Base-by-base conservation (phyloP, 176 grass and related monocot species). In the Cymbopogon citratus region DNA sequence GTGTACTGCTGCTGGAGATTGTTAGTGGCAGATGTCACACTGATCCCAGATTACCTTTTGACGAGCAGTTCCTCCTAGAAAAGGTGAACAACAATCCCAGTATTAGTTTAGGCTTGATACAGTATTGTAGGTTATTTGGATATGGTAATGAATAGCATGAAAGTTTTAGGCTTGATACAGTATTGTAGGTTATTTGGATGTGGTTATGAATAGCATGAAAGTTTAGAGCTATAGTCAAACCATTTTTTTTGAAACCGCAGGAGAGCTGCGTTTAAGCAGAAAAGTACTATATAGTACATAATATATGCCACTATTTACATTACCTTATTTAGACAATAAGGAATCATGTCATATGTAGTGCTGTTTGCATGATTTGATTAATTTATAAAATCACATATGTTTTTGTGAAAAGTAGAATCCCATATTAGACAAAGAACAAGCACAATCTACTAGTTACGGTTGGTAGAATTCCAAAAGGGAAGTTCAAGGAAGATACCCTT, bases 1-100 rank as follows among this genome's bases (percentile, higher is more conserved):
- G 87, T 74, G 80, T 95, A 38, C 80, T 92, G 48, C 85, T 95
- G 48, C 73, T 95, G 33, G 90, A 95, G 74, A 92, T 94, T 80
- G 69, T 91, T 24, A 94, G 63, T 59, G 89, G 92, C 29, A 91
- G 92, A 82, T 91, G 73, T 29, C 90, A 94, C 75, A 87, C 87
- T 27, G 90, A 94, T 62, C 79, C 81, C 12, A 83, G 44, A 69
- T 72, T 94, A 75, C 81, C 84, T 73, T 31, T 85, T 62, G 81
- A 94, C 82, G 89, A 94, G 62, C 89, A 94, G 76, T 87, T 83
- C 80, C 92, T 94, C 18, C 87, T 94, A 62, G 92, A 94, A 85
- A 91, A 52, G 87, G 92, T 94, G 82, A 66, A 60, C 38, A 78
- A n/a, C 19, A 66, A 56, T 64, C 10, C 8, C 14, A 33, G 24